Conservation (phyloP, 2,329 filamentous ascomycete genomes). For the Cladophialophora exuberans region DNA sequence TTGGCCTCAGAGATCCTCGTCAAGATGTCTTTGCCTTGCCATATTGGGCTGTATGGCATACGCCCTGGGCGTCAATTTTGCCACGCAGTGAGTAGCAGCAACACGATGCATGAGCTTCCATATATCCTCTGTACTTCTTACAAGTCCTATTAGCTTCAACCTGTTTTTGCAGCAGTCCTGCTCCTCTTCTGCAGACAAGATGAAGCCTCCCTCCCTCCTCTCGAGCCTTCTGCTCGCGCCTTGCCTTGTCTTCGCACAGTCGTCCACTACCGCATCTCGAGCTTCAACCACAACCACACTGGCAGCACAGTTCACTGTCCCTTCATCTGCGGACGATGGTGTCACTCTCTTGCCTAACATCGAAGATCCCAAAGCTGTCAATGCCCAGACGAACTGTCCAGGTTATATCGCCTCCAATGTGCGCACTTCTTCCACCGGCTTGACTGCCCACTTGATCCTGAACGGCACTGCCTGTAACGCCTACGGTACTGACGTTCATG, state of each 20-base stretch:
- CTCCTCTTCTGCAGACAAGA: slow-evolving; percentile 5
- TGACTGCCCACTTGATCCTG: slow-evolving; percentile 56
- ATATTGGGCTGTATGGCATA: not conserved
- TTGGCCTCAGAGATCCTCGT: not conserved
- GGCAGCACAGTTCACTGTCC: slow-evolving; percentile 49
- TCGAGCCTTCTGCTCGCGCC: slow-evolving; percentile 17
- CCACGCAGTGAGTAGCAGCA: not conserved
- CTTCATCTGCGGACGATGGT: slow-evolving; percentile 50
- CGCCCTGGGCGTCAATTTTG: not conserved
- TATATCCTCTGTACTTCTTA: too few species aligned
- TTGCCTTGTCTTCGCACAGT: slow-evolving; percentile 20
- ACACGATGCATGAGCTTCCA: too few species aligned
- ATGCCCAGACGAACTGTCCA: slow-evolving; percentile 66
- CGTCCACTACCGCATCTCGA: slow-evolving; percentile 16
- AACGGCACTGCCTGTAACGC: slow-evolving; percentile 67
- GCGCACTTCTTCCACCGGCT: slow-evolving; percentile 48
- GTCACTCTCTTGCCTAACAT: slow-evolving; percentile 63
- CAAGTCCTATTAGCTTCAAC: slow-evolving; percentile 7
- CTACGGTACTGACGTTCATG: slow-evolving; percentile 74
- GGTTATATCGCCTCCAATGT: slow-evolving; percentile 61
- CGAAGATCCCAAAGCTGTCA: slow-evolving; percentile 63
- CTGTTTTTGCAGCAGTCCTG: slow-evolving; percentile 1
- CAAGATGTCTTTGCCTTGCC: not conserved
- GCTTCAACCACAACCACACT: slow-evolving; percentile 16
- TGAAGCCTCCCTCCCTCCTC: slow-evolving; percentile 18